Percentiles rank a stretch among this genome's conserved stretches.
phyloP scores from a whole-genome alignment of 441 rosid genomes.

The Populus tomentosa region DNA sequence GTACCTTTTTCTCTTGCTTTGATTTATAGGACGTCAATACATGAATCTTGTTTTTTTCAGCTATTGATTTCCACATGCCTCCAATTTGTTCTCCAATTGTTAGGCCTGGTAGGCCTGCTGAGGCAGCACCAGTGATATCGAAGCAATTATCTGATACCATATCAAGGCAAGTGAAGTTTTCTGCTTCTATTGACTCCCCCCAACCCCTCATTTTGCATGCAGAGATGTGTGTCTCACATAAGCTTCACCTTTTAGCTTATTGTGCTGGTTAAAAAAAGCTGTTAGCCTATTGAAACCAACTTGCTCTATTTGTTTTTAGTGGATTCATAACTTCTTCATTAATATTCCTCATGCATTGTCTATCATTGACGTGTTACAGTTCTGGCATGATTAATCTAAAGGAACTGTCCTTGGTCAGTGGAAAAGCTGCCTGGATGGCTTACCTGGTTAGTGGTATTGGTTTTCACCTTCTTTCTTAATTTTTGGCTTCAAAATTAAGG shows the following conservation, averaged over 20 bases:
- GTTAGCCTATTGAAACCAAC: neutral
- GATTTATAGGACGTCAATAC: slow-evolving; percentile 12
- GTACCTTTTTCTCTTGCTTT: neutral
- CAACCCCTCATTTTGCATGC: neutral
- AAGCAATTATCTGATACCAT: slow-evolving; percentile 79
- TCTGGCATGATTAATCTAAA: slow-evolving; percentile 77
- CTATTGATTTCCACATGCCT: slow-evolving; percentile 90
- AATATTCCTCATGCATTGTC: slow-evolving; percentile 6
- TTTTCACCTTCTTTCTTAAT: neutral
- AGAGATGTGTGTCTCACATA: neutral
- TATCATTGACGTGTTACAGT: slow-evolving; percentile 32
- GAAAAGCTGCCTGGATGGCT: slow-evolving; percentile 96
- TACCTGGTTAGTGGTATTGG: slow-evolving; percentile 57
- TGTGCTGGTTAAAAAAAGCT: neutral
- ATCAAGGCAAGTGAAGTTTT: slow-evolving; percentile 41
- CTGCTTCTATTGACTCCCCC: neutral
- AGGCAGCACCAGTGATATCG: slow-evolving; percentile 69
- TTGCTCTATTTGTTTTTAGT: neutral
- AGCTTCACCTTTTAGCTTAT: neutral
- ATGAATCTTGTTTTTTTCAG: slow-evolving; percentile 33
- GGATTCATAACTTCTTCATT: neutral
- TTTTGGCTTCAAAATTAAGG: neutral
- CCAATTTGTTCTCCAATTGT: slow-evolving; percentile 89
- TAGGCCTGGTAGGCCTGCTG: slow-evolving; percentile 95
- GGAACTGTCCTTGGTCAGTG: slow-evolving; percentile 76